phyloP scores from a whole-genome alignment of 2,329 filamentous ascomycete species.

The Catunica adiposa region DNA sequence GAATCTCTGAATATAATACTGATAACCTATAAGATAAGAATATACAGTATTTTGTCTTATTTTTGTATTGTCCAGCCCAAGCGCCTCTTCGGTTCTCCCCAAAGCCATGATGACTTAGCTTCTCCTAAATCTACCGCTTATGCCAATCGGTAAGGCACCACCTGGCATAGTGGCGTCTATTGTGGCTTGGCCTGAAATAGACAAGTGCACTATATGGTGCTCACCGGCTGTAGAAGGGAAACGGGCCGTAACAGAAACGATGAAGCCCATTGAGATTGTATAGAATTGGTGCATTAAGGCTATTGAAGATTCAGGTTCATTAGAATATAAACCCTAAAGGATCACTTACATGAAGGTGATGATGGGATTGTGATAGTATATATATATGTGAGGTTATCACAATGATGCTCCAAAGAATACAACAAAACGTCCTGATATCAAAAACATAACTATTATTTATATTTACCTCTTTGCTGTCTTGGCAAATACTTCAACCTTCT shows the following conservation, averaged over 20 bases:
- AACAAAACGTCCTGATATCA: neutral
- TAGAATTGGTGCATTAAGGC: too few relatives aligned
- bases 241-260: too few relatives aligned
- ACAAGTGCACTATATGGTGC: too few relatives aligned
- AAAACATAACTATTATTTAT: too few relatives aligned
- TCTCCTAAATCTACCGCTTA: neutral
- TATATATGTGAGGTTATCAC: too few relatives aligned
- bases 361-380: too few relatives aligned
- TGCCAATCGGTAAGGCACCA: neutral
- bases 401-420: too few relatives aligned
- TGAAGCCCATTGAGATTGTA: too few relatives aligned
- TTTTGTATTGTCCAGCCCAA: neutral
- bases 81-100: neutral
- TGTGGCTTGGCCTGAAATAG: neutral
- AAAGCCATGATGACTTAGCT: neutral
- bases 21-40: too few relatives aligned
- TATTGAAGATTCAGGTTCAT: neutral
- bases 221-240: too few relatives aligned
- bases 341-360: slow-evolving; percentile 3
- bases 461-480: slow-evolving; percentile 19
- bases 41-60: too few relatives aligned
- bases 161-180: neutral
- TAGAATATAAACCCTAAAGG: neutral
- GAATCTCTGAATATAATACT: too few relatives aligned
- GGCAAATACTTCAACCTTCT: slow-evolving; percentile 40